Base-by-base conservation (phyloP, 2,329 filamentous ascomycete species). In the Cytospora mali region DNA sequence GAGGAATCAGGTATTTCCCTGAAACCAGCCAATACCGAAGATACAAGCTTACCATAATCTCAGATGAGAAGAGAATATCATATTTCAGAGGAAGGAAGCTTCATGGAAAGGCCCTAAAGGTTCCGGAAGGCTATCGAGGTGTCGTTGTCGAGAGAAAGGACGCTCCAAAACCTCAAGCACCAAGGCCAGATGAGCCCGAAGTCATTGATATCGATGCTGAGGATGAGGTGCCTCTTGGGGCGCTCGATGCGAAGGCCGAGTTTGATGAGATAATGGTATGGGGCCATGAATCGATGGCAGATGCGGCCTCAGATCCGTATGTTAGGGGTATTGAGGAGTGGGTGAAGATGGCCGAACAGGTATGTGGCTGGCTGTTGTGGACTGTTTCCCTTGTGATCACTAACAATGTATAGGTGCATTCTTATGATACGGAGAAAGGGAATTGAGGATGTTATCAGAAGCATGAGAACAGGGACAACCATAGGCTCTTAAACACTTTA, bases 21-120 rank as follows among this genome's bases (percentile, higher is more conserved):
- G 13, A 46, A 23, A 23, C 57, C 18, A 28, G n/a, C 6, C 39
- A 1, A 16, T 25, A 7, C 21, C 27, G 35, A 48, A 7, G 27
- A 25, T 7, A 13, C 28, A 27, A 6, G 46, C 66, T 71, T 6
- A 71, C 33, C 4, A 16, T 23, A 25, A 42, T 28, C 1, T 10
- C 51, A 88, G 85, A 84, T 70, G 78, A 77, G 11, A 79, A 76
- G 2, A 79, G 78, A 46, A 84, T 81, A 2, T 81, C 88, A 4
- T 90, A 93, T 71, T 90, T 96, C 67, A 88, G 93, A 66, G 93
- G 93, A 35, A 86, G 92, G 55, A 93, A 90, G 72, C 81, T 97
- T 1, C 81, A 86, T 52, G 92, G 91, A 49, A 88, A 85, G 65
- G 71, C 78, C 1, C 75, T 95, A 3, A 79, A 80, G 4, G 73